Percentiles rank a stretch among this genome's conserved stretches.
Conservation (phyloP, 257 asterid species). For the Petrea volubilis region DNA sequence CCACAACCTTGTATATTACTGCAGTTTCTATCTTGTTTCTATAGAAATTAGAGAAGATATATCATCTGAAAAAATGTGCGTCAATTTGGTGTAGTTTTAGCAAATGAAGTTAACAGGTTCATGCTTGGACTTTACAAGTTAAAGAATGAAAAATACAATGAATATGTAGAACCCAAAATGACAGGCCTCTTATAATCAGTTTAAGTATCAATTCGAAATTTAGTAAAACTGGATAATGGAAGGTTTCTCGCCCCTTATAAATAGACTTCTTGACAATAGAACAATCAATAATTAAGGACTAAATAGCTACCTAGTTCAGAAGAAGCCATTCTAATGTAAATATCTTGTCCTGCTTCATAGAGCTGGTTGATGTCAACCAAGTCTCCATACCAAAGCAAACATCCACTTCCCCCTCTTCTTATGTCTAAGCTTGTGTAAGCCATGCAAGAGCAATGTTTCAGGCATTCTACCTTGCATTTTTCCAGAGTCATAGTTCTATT, state of each 20-base stretch:
- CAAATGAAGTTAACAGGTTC: too few species aligned
- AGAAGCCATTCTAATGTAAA: conserved; percentile 35
- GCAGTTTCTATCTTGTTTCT: too few species aligned
- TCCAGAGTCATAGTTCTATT: conserved; percentile 24
- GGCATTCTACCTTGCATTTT: conserved; percentile 32
- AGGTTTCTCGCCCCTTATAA: background rate
- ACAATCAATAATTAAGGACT: background rate
- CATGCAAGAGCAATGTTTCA: conserved; percentile 35
- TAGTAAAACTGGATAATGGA: too few species aligned
- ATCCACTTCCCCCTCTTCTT: conserved; percentile 23
- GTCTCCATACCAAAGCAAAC: conserved; percentile 37
- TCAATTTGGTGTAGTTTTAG: too few species aligned
- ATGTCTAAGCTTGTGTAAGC: conserved; percentile 33
- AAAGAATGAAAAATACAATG: too few species aligned
- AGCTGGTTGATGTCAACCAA: conserved; percentile 30
- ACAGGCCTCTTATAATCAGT: too few species aligned
- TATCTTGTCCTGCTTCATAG: conserved; percentile 25
- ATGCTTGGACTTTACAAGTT: too few species aligned
- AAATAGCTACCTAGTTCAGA: conserved; percentile 24
- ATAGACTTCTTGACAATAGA: background rate
- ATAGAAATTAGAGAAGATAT: too few species aligned
- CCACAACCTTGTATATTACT: too few species aligned
- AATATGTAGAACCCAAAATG: too few species aligned
- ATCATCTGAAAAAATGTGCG: too few species aligned
- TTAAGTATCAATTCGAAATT: background rate